A percentile compares a stretch with the other conserved stretches of the same genome.
phyloP scores from a whole-genome alignment of 2,329 filamentous ascomycete species.

The Aspergillus ochraceoroseus region DNA sequence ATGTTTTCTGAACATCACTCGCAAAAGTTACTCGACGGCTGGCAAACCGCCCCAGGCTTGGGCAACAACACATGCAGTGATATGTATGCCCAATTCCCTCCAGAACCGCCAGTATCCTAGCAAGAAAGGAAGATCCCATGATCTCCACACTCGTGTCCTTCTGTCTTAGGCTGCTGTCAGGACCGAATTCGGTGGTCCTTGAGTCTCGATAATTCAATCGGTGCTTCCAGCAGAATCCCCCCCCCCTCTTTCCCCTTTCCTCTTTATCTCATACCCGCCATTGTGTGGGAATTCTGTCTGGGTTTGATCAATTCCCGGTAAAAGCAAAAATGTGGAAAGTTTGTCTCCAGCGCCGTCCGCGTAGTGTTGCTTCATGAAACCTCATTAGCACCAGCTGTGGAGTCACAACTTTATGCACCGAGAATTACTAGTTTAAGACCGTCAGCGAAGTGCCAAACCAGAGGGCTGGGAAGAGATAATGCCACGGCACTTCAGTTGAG shows the following conservation, averaged over 20 bases:
- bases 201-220: conserved; percentile 2
- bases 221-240: background rate
- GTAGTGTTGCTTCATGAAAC: conserved; percentile 7
- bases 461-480: background rate
- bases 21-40: conserved; percentile 4
- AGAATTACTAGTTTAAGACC: conserved; percentile 2
- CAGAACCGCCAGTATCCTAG: conserved; percentile 14
- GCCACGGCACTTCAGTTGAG: too few species aligned
- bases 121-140: conserved; percentile 18
- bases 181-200: background rate
- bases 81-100: conserved; percentile 29
- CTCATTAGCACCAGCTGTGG: background rate
- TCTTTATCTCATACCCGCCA: background rate
- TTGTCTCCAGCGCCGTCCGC: background rate
- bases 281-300: too few species aligned
- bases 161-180: conserved; percentile 19
- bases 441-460: background rate
- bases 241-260: background rate
- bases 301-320: conserved; percentile 4
- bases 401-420: background rate
- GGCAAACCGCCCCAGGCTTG: conserved; percentile 19
- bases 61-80: conserved; percentile 26
- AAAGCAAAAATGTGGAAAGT: too few species aligned
- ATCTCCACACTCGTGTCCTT: conserved; percentile 18
- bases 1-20: background rate